Conservation (phyloP, 2,329 filamentous ascomycete species). For the Venturia carpophila region DNA sequence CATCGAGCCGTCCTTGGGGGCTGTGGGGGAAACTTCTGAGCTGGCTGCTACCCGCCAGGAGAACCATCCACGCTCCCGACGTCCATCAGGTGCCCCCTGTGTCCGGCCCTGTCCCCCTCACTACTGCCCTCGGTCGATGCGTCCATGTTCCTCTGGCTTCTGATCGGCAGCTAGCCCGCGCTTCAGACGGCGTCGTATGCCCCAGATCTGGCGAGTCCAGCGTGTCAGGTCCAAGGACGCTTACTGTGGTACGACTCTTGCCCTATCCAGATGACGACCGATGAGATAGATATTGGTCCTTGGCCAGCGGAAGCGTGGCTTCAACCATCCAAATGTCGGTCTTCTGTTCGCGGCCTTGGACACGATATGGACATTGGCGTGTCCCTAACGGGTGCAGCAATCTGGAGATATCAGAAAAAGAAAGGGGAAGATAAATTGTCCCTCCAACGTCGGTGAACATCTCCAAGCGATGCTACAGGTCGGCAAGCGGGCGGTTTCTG, state of each 20-base stretch:
- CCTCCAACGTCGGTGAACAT: neutral
- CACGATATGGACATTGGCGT: neutral
- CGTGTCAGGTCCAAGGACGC: neutral
- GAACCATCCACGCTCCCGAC: neutral
- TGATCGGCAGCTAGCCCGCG: constrained; percentile 7
- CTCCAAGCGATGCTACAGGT: neutral
- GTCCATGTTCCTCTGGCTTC: neutral
- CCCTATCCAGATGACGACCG: constrained; percentile 5
- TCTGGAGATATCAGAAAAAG: neutral
- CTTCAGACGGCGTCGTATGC: constrained; percentile 3
- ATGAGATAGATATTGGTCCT: constrained; percentile 10
- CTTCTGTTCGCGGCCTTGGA: neutral
- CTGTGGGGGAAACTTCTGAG: neutral
- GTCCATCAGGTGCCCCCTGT: neutral
- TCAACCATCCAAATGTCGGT: neutral
- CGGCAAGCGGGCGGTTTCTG: neutral
- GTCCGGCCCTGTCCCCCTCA: no score
- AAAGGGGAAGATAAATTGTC: neutral
- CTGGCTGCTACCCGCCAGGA: neutral
- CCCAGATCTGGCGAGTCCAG: constrained; percentile 3
- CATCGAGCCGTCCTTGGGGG: constrained; percentile 1
- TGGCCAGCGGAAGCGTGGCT: neutral
- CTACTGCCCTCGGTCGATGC: no score
- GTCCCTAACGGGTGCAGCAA: neutral
- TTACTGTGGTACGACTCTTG: constrained; percentile 3